phyloP scores from a whole-genome alignment of 75 land plant genomes.

The Isoetes taiwanensis region DNA sequence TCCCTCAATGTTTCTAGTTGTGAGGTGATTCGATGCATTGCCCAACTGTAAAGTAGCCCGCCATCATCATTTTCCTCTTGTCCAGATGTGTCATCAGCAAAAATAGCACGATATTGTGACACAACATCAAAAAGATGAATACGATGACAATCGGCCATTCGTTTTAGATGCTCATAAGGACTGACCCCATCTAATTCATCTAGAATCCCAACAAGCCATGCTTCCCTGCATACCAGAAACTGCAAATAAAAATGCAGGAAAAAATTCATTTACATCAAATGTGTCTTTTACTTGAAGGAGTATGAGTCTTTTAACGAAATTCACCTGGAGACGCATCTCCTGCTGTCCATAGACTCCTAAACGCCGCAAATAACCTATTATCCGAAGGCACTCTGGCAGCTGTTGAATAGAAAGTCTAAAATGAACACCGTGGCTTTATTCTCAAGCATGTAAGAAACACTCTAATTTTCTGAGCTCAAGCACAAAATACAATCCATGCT shows the following conservation, averaged over 20 bases:
- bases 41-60: constrained; percentile 96
- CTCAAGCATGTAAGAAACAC: too few species aligned
- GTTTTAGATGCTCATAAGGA: constrained; percentile 71
- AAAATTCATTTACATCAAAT: not conserved
- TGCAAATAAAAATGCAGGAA: constrained; percentile 14
- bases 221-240: constrained; percentile 96
- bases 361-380: constrained; percentile 85
- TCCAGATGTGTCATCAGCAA: constrained; percentile 90
- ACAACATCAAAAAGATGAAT: constrained; percentile 95
- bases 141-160: constrained; percentile 81
- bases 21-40: constrained; percentile 83
- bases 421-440: not conserved
- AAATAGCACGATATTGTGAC: constrained; percentile 91
- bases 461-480: too few species aligned
- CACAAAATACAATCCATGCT: too few species aligned
- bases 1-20: constrained; percentile 48
- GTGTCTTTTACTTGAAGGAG: not conserved
- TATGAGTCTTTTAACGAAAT: not conserved
- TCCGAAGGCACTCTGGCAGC: constrained; percentile 94
- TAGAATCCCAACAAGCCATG: constrained; percentile 86
- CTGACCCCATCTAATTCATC: constrained; percentile 85
- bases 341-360: constrained; percentile 80
- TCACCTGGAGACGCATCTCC: constrained; percentile 93
- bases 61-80: constrained; percentile 93
- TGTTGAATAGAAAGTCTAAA: constrained; percentile 14